phyloP scores from a whole-genome alignment of 202 grass and related monocot species.

The Carex sylvatica region DNA sequence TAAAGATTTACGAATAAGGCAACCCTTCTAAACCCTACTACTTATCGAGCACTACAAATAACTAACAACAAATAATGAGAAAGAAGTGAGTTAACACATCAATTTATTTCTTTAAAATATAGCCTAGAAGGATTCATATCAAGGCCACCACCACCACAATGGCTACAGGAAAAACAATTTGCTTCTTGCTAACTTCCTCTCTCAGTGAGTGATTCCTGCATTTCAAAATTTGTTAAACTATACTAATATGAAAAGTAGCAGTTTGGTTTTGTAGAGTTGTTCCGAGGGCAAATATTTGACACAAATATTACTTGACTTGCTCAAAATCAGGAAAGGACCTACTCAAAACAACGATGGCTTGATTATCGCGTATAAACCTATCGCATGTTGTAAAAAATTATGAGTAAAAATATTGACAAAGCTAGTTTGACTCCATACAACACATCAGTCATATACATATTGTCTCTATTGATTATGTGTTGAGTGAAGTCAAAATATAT shows the following conservation, averaged over 20 bases:
- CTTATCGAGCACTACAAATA: slow-evolving; percentile 5
- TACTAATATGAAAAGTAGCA: not conserved
- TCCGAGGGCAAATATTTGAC: not conserved
- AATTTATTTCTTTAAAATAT: slow-evolving; percentile 66
- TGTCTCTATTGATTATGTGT: too few species aligned
- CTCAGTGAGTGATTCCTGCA: slow-evolving; percentile 57
- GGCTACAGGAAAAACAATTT: slow-evolving; percentile 48
- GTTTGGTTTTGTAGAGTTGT: not conserved
- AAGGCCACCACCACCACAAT: slow-evolving; percentile 51
- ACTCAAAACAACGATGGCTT: too few species aligned
- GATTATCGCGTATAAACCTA: too few species aligned
- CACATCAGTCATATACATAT: too few species aligned
- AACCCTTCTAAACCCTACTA: slow-evolving; percentile 12
- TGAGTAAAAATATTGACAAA: too few species aligned
- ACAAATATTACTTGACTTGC: not conserved
- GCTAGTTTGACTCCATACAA: too few species aligned
- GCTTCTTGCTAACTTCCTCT: slow-evolving; percentile 48
- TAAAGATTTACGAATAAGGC: not conserved
- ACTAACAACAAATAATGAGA: not conserved
- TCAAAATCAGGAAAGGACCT: not conserved
- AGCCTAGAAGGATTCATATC: slow-evolving; percentile 68
- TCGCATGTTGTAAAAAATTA: too few species aligned
- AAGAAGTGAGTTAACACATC: slow-evolving; percentile 8
- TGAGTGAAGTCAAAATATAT: too few species aligned
- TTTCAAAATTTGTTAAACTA: not conserved